A percentile compares a stretch with the other conserved stretches of the same genome.
Conservation (phyloP, 768 basidiomycete genomes). For the Leccinum disarticulatum region DNA sequence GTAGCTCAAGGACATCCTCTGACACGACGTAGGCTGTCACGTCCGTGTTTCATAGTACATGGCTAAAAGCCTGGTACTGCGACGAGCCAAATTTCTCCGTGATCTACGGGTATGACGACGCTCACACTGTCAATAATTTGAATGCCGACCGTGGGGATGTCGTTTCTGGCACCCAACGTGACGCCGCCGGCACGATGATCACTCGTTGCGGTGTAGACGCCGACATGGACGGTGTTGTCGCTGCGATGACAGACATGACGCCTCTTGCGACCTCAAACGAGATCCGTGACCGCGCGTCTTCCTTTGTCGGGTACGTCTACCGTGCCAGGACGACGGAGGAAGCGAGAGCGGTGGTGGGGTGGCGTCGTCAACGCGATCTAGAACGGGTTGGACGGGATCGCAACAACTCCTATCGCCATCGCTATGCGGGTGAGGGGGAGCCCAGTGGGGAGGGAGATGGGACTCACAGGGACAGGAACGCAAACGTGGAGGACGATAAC, state of each 20-base stretch:
- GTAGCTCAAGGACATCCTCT: neutral
- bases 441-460: neutral
- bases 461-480: neutral
- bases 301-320: conserved; percentile 67
- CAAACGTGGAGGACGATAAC: neutral
- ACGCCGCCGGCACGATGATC: neutral
- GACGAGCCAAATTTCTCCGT: neutral
- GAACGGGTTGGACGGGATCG: neutral
- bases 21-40: neutral
- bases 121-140: neutral
- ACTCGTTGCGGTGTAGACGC: neutral
- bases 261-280: conserved; percentile 59
- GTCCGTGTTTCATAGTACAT: neutral
- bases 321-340: conserved; percentile 50
- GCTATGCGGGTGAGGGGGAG: neutral
- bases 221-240: neutral
- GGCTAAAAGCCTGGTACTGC: neutral
- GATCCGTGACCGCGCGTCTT: conserved; percentile 71
- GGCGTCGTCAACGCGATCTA: neutral
- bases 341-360: conserved; percentile 43
- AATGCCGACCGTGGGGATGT: neutral
- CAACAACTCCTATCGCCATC: neutral
- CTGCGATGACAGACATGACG: neutral
- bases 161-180: neutral
- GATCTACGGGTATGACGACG: neutral